These are phyloP conservation scores for Blastosporella zonata DNA, from an alignment of 1,284 basidiomycete genomes.

Conservation along the genomic window DNA sequence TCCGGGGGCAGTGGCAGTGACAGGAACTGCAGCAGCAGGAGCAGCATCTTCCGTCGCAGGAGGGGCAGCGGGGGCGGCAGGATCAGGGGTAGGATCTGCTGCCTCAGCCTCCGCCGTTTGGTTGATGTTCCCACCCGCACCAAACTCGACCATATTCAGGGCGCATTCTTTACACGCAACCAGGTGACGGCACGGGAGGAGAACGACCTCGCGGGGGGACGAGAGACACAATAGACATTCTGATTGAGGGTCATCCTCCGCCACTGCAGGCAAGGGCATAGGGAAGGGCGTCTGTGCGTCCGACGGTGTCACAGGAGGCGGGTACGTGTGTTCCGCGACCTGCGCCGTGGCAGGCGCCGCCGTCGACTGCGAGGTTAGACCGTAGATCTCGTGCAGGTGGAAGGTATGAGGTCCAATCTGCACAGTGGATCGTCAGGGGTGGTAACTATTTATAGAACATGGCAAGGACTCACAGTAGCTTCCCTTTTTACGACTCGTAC, in stretches of 20 bases:
- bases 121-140: constrained; percentile 80
- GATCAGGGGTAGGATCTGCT: constrained; percentile 15
- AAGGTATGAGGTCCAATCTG: constrained; percentile 87
- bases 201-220: constrained; percentile 82
- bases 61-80: constrained; percentile 14
- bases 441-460: constrained; percentile 7
- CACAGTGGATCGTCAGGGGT: background rate
- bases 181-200: constrained; percentile 86
- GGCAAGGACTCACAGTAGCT: constrained; percentile 53
- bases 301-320: constrained; percentile 38
- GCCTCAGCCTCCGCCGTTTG: constrained; percentile 47
- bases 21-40: constrained; percentile 8
- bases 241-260: constrained; percentile 73
- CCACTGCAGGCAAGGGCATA: constrained; percentile 21
- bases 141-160: constrained; percentile 92
- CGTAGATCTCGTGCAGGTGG: constrained; percentile 90
- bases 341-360: constrained; percentile 38
- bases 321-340: constrained; percentile 49
- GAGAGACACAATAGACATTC: constrained; percentile 89
- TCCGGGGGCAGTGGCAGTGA: constrained; percentile 11
- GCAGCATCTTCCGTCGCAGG: background rate
- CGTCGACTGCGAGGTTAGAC: constrained; percentile 60
- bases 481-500: constrained; percentile 88
- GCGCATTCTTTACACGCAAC: constrained; percentile 92
- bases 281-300: constrained; percentile 11